Conservation (phyloP, 345 rosid genomes). For the Murraya koenigii region DNA sequence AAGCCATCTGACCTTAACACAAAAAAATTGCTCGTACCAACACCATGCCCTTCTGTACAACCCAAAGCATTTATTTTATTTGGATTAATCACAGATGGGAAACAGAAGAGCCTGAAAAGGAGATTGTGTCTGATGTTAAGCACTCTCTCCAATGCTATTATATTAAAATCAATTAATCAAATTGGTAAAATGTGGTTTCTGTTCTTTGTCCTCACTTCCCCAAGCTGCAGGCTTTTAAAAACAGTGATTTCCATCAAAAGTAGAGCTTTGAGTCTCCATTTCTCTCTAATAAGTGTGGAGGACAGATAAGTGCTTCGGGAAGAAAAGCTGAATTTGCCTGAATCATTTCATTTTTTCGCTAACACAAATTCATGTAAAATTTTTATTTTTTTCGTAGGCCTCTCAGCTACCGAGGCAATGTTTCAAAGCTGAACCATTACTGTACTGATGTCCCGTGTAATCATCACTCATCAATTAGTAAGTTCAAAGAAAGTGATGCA, state of each 20-base stretch:
- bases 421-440: background rate
- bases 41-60: background rate
- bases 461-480: too few species aligned
- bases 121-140: background rate
- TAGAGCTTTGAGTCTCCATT: slow-evolving; percentile 13
- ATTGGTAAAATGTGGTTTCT: background rate
- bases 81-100: background rate
- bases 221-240: background rate
- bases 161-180: background rate
- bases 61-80: background rate
- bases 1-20: background rate
- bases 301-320: background rate
- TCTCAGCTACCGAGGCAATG: background rate
- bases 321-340: slow-evolving; percentile 6
- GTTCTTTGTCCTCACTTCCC: background rate
- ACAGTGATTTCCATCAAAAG: slow-evolving; percentile 22
- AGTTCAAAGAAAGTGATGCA: background rate
- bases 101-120: slow-evolving; percentile 11
- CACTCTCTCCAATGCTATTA: background rate
- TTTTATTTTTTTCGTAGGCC: background rate
- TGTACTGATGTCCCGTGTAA: background rate
- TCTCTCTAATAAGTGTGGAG: background rate
- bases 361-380: slow-evolving; percentile 9
- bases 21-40: background rate
- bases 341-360: background rate